phyloP scores from a whole-genome alignment of 2,329 filamentous ascomycete species.

The Anisogramma anomala region DNA sequence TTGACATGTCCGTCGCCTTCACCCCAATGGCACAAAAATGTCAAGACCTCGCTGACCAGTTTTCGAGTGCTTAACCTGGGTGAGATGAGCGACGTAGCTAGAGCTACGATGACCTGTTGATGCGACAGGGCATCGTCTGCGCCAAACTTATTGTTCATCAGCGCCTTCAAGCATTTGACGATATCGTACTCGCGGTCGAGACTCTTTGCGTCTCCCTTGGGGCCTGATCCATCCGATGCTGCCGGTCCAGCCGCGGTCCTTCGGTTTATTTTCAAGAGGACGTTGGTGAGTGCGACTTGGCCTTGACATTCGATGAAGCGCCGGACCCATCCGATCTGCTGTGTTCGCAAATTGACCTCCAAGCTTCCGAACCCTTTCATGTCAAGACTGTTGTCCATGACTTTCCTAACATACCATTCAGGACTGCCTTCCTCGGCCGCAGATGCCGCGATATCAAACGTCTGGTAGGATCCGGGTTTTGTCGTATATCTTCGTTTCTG shows the following conservation, averaged over 20 bases:
- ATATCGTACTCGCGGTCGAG: conserved; percentile 93
- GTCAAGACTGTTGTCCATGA: conserved; percentile 91
- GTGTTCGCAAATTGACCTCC: conserved; percentile 87
- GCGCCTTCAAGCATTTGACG: conserved; percentile 88
- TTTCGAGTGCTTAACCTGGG: conserved; percentile 85
- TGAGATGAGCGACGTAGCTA: conserved; percentile 77
- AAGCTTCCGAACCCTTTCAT: conserved; percentile 85
- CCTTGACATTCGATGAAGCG: conserved; percentile 95
- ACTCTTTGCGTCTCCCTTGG: conserved; percentile 56
- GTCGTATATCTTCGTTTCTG: conserved; percentile 74
- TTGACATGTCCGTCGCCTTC: conserved; percentile 77
- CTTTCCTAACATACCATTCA: conserved; percentile 94
- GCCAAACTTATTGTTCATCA: conserved; percentile 99
- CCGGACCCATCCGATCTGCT: conserved; percentile 96
- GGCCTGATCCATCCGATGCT: conserved; percentile 36
- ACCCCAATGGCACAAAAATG: conserved; percentile 91
- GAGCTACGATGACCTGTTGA: conserved; percentile 77
- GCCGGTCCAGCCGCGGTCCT: conserved; percentile 65
- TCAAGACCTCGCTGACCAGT: conserved; percentile 89
- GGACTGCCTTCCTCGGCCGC: conserved; percentile 92
- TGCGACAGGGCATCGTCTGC: conserved; percentile 89
- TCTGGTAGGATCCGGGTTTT: conserved; percentile 58
- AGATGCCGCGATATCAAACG: conserved; percentile 53
- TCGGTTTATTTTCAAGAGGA: conserved; percentile 87
- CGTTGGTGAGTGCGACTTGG: conserved; percentile 88